Conservation (phyloP, 1,284 basidiomycete species). For the Meripilus lineatus region DNA sequence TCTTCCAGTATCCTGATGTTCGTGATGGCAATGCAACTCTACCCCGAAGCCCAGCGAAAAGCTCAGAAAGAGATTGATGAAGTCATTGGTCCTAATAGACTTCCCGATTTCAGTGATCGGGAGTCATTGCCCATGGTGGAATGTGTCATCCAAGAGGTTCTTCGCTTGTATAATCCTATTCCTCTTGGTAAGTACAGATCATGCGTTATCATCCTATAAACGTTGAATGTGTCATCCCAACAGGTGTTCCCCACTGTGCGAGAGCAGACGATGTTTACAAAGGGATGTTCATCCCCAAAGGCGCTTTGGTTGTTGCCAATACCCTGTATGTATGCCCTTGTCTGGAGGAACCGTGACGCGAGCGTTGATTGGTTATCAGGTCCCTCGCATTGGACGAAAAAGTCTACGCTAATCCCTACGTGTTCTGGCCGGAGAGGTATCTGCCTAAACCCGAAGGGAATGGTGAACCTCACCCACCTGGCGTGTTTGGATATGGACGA, state of each 20-base stretch:
- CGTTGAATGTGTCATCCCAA: not conserved
- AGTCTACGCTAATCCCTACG: conserved; percentile 5
- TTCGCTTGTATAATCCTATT: conserved; percentile 13
- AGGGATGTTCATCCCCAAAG: conserved; percentile 21
- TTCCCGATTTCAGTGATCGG: conserved; percentile 27
- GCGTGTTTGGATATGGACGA: not conserved
- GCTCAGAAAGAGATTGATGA: conserved; percentile 30
- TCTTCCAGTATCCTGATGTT: conserved; percentile 10
- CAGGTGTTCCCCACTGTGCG: conserved; percentile 21
- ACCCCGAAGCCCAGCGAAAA: conserved; percentile 26
- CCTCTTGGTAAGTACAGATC: conserved; percentile 1
- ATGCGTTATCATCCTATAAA: not conserved
- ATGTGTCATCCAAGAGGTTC: conserved; percentile 27
- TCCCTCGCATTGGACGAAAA: not conserved
- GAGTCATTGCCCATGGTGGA: conserved; percentile 25
- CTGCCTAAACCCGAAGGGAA: not conserved
- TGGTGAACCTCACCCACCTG: not conserved
- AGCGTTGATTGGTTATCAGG: conserved; percentile 6
- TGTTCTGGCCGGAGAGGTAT: conserved; percentile 3
- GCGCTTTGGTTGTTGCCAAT: conserved; percentile 19
- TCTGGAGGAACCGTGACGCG: too few species aligned
- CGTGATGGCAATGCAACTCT: conserved; percentile 25
- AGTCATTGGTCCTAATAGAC: conserved; percentile 23
- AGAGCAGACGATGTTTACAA: conserved; percentile 20
- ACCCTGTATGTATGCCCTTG: conserved; percentile 16